Percentiles rank a stretch among this genome's conserved stretches.
These are phyloP conservation scores for Pseudonitzschia multiseries DNA, from an alignment of 108 stramenopile species.

Conservation along the genomic window DNA sequence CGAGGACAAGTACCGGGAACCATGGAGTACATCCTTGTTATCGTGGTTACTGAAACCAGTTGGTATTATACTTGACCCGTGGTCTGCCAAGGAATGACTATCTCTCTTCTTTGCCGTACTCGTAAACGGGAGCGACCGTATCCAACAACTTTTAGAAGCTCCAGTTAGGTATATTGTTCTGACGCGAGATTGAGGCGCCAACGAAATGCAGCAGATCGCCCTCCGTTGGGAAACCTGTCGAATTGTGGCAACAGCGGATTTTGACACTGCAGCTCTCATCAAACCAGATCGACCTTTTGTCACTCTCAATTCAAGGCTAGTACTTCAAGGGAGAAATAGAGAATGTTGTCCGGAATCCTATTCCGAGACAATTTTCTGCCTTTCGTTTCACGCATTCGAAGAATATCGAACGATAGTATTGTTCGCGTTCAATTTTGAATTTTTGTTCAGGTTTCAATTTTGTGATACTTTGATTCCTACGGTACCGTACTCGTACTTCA, in stretches of 20 bases:
- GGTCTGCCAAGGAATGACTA: neutral
- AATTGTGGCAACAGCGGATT: neutral
- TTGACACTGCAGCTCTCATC: neutral
- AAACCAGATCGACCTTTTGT: neutral
- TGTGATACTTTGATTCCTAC: no score
- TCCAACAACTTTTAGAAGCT: neutral
- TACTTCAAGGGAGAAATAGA: no score
- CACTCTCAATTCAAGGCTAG: no score
- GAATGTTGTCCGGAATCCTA: no score
- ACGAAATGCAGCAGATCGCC: neutral
- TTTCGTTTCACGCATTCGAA: no score
- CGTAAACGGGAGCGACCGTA: neutral
- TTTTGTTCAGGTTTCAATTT: no score
- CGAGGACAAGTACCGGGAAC: neutral
- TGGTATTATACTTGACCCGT: neutral
- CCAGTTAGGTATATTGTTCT: no score
- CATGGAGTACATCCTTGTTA: neutral
- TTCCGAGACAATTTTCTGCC: no score
- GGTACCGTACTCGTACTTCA: no score
- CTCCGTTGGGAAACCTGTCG: neutral
- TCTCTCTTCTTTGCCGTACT: neutral
- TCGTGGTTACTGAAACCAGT: neutral
- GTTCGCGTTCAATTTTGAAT: no score
- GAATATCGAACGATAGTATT: no score
- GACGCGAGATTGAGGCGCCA: neutral